These are phyloP conservation scores for Penicillium herquei DNA, from an alignment of 495 filamentous ascomycete genomes.

Conservation along the genomic window DNA sequence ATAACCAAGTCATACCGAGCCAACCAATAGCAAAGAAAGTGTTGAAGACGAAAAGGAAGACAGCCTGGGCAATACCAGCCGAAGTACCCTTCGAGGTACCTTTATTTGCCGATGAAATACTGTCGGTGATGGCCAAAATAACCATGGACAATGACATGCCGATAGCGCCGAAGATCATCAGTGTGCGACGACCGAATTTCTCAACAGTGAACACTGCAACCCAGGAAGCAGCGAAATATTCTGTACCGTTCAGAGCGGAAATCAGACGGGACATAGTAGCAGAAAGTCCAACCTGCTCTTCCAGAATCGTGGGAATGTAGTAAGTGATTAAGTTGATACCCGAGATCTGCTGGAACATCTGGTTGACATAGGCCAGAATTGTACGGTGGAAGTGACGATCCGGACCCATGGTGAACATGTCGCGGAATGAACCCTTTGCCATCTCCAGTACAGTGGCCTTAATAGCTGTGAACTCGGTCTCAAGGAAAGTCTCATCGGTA, in stretches of 20 bases:
- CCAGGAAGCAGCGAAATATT: slow-evolving; percentile 73
- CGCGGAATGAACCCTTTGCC: slow-evolving; percentile 61
- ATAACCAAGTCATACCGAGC: slow-evolving; percentile 74
- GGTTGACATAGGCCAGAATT: slow-evolving; percentile 69
- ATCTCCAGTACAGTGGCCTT: slow-evolving; percentile 75
- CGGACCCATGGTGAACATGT: slow-evolving; percentile 70
- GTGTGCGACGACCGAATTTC: slow-evolving; percentile 62
- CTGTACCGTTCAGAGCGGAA: slow-evolving; percentile 70
- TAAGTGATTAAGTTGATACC: slow-evolving; percentile 79
- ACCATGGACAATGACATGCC: slow-evolving; percentile 72
- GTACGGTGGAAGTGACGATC: slow-evolving; percentile 75
- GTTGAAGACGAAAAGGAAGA: slow-evolving; percentile 73
- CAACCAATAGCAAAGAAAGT: slow-evolving; percentile 76
- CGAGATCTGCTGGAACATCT: slow-evolving; percentile 74
- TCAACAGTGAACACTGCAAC: slow-evolving; percentile 71
- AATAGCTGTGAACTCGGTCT: slow-evolving; percentile 67
- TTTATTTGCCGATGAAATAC: slow-evolving; percentile 25
- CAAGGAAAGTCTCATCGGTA: slow-evolving; percentile 52
- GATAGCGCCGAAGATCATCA: slow-evolving; percentile 70
- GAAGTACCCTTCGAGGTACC: slow-evolving; percentile 26
- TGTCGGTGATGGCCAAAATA: slow-evolving; percentile 55
- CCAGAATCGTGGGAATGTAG: slow-evolving; percentile 66
- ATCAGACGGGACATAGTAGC: slow-evolving; percentile 61
- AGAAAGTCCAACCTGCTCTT: slow-evolving; percentile 53
- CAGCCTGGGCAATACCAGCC: slow-evolving; percentile 48